These are phyloP conservation scores for Phytopythium litorale DNA, from an alignment of 352 stramenopile species.

Conservation along the genomic window DNA sequence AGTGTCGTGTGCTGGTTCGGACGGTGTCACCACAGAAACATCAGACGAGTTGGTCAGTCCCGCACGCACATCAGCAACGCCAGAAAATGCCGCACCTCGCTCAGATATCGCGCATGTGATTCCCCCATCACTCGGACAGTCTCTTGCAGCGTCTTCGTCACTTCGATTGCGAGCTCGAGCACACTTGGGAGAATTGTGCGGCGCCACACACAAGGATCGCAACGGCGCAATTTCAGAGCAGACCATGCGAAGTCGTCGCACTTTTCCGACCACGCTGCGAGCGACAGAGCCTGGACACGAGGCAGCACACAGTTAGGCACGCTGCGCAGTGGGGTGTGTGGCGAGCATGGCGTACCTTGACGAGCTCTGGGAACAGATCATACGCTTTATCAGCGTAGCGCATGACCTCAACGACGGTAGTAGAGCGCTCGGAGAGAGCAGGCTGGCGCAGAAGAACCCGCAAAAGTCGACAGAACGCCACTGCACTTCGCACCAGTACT, in stretches of 20 bases:
- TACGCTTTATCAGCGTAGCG: constrained; percentile 18
- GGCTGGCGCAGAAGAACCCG: constrained; percentile 25
- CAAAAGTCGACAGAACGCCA: constrained; percentile 27
- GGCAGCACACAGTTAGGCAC: neutral
- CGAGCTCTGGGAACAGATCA: constrained; percentile 31
- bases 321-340: neutral
- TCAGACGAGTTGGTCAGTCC: neutral
- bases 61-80: neutral
- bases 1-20: constrained; percentile 36
- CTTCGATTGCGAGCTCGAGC: constrained; percentile 32
- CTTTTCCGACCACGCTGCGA: constrained; percentile 33
- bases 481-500: constrained; percentile 16
- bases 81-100: neutral
- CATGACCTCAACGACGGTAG: constrained; percentile 24
- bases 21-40: neutral
- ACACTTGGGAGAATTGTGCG: constrained; percentile 29
- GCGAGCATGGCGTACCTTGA: constrained; percentile 27
- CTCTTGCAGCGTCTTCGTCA: constrained; percentile 31
- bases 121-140: constrained; percentile 4
- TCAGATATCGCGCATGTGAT: neutral
- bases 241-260: constrained; percentile 22
- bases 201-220: constrained; percentile 20
- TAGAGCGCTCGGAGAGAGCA: constrained; percentile 21
- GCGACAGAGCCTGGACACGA: constrained; percentile 29
- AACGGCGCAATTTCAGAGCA: constrained; percentile 20